Evolutionary conservation across 2,329 filamentous ascomycete genomes (phyloP), one percentile per base, ranked within the genome.

Genomic region (Cladosporium sphaerospermum): DNA sequence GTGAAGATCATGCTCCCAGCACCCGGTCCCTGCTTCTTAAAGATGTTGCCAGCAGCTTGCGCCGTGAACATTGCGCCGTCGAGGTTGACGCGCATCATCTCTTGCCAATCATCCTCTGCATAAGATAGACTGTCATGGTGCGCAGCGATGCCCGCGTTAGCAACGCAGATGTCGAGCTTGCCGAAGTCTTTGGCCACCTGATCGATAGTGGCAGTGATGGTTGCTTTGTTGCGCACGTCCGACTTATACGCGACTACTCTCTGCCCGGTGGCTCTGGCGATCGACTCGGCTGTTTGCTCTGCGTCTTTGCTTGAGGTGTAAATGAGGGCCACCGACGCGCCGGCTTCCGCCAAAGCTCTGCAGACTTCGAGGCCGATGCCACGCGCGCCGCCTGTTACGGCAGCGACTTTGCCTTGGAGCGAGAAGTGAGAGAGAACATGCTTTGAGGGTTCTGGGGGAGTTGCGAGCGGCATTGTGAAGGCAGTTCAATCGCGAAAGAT

Each of bases 1-100:
- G 96, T 89, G 70, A 96, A 91, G 73, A 96, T 89, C 70, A 96
- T 91, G 73, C 84, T 91, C 34, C 89, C 89, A 0, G 80, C 76
- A 4, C 79, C 76, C 36, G 54, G 53, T 64, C 89, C 83, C 64
- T 87, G 82, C 65, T 83, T 83, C 81, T 95, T 91, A 58, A 96
- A 76, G 64, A 96, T 89, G 64, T 88, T 87, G 28, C 89, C 90
- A 8, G 95, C 85, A 4, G 81, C 82, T 16, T 85, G 85, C 3
- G 89, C 88, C 63, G 90, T 95, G 31, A 93, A 77, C 69, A 93
- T 95, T 45, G 90, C 95, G 10, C 91, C 91, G 64, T 86, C 88
- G 1, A 96, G 88, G 89, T 93, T 33, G 90, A 96, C 62, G 96
- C 89, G 36, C 96, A 71, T 68, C 7, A 71, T 67, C 66, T 60